These are phyloP conservation scores for Blepharisma stoltei DNA, from an alignment of 73 alveolate species.

Conservation along the genomic window DNA sequence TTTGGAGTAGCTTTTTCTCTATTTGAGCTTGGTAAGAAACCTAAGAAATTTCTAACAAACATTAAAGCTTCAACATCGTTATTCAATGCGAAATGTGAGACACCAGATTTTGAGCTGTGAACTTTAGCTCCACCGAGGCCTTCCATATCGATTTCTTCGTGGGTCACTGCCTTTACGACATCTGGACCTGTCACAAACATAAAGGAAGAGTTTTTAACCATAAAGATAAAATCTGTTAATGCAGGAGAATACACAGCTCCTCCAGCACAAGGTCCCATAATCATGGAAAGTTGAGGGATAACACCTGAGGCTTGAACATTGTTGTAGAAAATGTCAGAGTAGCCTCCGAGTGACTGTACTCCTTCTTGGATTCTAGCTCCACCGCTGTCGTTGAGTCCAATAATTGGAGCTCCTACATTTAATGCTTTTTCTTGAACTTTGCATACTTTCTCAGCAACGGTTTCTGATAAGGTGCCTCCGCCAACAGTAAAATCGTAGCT, in stretches of 20 bases:
- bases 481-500: slow-evolving; percentile 64
- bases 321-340: slow-evolving; percentile 58
- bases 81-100: slow-evolving; percentile 48
- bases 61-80: slow-evolving; percentile 59
- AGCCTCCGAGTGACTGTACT: slow-evolving; percentile 64
- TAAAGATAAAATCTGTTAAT: slow-evolving; percentile 59
- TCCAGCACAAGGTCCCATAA: slow-evolving; percentile 77
- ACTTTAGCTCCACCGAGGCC: slow-evolving; percentile 64
- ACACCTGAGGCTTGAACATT: slow-evolving; percentile 68
- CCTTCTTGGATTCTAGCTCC: slow-evolving; percentile 79
- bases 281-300: slow-evolving; percentile 60
- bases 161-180: slow-evolving; percentile 64
- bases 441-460: slow-evolving; percentile 59
- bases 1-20: slow-evolving; percentile 46
- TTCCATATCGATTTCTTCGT: slow-evolving; percentile 55
- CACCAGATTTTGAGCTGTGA: slow-evolving; percentile 53
- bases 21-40: slow-evolving; percentile 43
- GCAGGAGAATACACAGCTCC: slow-evolving; percentile 75
- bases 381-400: slow-evolving; percentile 62
- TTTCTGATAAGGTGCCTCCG: slow-evolving; percentile 69
- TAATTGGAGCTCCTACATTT: slow-evolving; percentile 62
- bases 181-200: slow-evolving; percentile 78
- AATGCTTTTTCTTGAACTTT: slow-evolving; percentile 64
- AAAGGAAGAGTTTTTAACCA: slow-evolving; percentile 60
- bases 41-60: slow-evolving; percentile 44